Base-by-base conservation (phyloP, 139 green algal species). In the Tetradesmus obliquus region DNA sequence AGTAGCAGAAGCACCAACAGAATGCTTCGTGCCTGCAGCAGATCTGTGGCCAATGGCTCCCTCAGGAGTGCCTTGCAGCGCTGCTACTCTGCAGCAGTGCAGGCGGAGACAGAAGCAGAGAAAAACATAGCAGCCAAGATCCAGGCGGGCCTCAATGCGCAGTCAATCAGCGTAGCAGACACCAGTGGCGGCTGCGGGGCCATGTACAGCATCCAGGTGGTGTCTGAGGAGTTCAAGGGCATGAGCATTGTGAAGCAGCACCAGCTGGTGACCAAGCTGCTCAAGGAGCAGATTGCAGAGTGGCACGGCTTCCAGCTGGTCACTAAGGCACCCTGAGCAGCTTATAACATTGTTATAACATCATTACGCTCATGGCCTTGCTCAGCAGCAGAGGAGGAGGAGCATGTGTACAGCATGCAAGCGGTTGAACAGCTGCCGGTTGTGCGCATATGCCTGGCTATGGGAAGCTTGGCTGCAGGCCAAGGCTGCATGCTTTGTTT, bases 221-320 rank as follows among this genome's bases (percentile, higher is more conserved):
- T 82, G 9, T 87, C 87, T 5, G 55, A 82, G 13, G 82, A 90
- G 5, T 93, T 93, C 51, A 79, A 74, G 53, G 94, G 93, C 58
- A 89, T 92, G 45, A 92, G 82, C 79, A 97, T 94, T 22, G 93
- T 97, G 3, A 95, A 96, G 91, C 95, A 97, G 92, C 95, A 97
- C 69, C 95, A 96, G 87, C 55, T 92, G 19, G 93, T 97, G 13
- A 94, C 94, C 66, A 91, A 94, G 24, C 55, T 95, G 2, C 76
- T 97, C 55, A 89, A 93, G 57, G 95, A 96, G 12, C 92, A 97
- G 2, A 95, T 97, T 15, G 84, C 88, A 13, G 79, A 94, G 53
- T 97, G 95, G 95, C 95, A 97, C 79, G 95, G 95, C 0, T 94
- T 96, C 55, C 90, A 90, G 8, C 84, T 97, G 7, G 58, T 91